phyloP scores from a whole-genome alignment of 441 rosid genomes.

The Adansonia rubrostipa region DNA sequence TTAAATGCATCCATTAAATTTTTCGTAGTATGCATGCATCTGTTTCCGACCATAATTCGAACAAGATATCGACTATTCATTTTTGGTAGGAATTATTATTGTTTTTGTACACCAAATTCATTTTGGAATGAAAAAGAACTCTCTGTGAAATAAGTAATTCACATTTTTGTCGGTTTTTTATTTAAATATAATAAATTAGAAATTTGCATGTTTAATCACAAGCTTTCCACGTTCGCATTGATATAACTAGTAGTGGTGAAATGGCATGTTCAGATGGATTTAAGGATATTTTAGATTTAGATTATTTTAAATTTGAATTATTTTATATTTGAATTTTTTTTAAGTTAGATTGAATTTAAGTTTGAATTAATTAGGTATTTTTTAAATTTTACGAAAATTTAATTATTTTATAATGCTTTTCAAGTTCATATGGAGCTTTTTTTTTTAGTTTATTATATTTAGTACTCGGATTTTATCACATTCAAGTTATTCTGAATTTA shows the following conservation, averaged over 20 bases:
- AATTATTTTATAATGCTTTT: neutral
- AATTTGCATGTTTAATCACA: neutral
- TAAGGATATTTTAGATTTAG: neutral
- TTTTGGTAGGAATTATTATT: conserved; percentile 2
- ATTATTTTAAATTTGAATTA: neutral
- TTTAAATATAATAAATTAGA: neutral
- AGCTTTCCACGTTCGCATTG: neutral
- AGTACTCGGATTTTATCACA: no score
- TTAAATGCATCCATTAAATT: neutral
- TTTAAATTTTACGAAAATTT: neutral
- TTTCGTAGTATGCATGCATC: conserved; percentile 1
- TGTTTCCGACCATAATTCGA: conserved; percentile 14
- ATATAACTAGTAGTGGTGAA: no score
- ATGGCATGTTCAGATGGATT: no score
- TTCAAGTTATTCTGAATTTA: no score
- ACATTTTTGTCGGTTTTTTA: neutral
- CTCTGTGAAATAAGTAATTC: neutral
- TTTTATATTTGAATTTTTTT: no score
- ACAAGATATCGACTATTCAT: neutral
- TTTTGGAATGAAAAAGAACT: neutral
- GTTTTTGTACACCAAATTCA: neutral
- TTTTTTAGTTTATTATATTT: no score
- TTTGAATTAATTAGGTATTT: neutral
- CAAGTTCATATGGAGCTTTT: no score
- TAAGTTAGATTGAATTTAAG: no score